Evolutionary conservation across 148 eudicot species (phyloP).

Genomic region (Nepenthes mirabilis): DNA sequence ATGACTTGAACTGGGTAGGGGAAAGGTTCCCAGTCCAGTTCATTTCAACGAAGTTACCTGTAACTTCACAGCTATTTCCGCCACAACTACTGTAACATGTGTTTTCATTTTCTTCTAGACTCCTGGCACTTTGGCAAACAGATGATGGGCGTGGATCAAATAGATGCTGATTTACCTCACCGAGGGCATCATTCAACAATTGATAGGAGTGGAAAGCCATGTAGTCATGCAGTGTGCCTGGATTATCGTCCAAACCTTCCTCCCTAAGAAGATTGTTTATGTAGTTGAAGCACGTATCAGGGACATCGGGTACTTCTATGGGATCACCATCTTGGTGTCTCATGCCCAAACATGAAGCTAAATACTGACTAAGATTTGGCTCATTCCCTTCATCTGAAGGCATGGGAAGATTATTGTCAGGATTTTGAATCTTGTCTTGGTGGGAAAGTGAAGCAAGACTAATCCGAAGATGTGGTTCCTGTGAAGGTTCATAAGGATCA

Average conservation of each 20-base stretch:
- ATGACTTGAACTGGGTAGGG: neutral
- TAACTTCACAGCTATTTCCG: neutral
- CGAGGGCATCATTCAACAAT: slow-evolving; percentile 13
- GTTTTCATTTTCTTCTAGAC: slow-evolving; percentile 16
- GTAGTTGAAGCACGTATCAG: slow-evolving; percentile 33
- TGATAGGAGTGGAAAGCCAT: slow-evolving; percentile 23
- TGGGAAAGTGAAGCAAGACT: slow-evolving; percentile 3
- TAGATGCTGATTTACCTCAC: neutral
- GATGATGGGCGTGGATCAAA: neutral
- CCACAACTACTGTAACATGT: slow-evolving; percentile 2
- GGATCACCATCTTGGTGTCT: slow-evolving; percentile 3
- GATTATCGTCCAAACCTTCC: slow-evolving; percentile 15
- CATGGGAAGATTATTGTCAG: neutral
- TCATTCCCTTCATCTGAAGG: slow-evolving; percentile 1
- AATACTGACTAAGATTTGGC: neutral
- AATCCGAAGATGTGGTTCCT: neutral
- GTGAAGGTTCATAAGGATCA: neutral
- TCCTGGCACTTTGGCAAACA: slow-evolving; percentile 3
- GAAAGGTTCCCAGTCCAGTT: neutral
- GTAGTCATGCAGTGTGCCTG: slow-evolving; percentile 22
- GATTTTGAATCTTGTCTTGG: neutral
- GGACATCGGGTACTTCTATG: slow-evolving; percentile 27
- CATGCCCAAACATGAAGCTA: neutral
- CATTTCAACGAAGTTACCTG: neutral
- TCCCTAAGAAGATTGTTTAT: slow-evolving; percentile 25